Evolutionary conservation across 805 yeast species (phyloP).

Genomic region (Lipomyces orientalis): DNA sequence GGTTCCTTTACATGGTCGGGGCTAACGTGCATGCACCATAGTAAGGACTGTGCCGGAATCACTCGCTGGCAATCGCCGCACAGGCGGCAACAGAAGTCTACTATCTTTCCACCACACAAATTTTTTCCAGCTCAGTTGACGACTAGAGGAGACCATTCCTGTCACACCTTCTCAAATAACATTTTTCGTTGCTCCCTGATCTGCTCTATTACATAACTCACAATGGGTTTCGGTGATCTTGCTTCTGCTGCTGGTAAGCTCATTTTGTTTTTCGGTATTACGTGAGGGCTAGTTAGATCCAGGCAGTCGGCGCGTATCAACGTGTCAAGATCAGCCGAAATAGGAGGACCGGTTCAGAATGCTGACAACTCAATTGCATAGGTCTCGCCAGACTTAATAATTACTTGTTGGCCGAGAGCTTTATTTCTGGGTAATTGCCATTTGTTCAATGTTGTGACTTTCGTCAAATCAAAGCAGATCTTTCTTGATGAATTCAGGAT

Average conservation of each 20-base stretch:
- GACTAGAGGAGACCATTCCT: background rate
- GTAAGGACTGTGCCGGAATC: too few relatives aligned
- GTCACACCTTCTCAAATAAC: background rate
- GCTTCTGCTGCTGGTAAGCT: constrained; percentile 51
- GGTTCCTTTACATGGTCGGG: too few relatives aligned
- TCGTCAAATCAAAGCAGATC: background rate
- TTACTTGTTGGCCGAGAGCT: constrained; percentile 31
- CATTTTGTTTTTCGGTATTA: constrained; percentile 5
- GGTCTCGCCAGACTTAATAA: constrained; percentile 31
- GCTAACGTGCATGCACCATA: too few relatives aligned
- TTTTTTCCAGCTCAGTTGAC: background rate
- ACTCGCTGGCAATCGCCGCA: background rate
- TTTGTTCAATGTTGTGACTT: background rate
- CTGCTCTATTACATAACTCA: constrained; percentile 1
- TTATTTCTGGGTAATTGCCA: constrained; percentile 78
- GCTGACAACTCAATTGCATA: constrained; percentile 3
- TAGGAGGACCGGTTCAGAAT: background rate
- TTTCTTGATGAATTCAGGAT: background rate
- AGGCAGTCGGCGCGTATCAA: background rate
- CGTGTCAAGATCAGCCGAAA: background rate
- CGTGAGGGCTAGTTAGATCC: background rate
- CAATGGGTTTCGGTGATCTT: constrained; percentile 54
- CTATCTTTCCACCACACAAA: background rate
- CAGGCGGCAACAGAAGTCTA: background rate
- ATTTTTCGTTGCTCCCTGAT: background rate